phyloP scores from a whole-genome alignment of 2,329 filamentous ascomycete genomes.

The Apiospora kogelbergensis region DNA sequence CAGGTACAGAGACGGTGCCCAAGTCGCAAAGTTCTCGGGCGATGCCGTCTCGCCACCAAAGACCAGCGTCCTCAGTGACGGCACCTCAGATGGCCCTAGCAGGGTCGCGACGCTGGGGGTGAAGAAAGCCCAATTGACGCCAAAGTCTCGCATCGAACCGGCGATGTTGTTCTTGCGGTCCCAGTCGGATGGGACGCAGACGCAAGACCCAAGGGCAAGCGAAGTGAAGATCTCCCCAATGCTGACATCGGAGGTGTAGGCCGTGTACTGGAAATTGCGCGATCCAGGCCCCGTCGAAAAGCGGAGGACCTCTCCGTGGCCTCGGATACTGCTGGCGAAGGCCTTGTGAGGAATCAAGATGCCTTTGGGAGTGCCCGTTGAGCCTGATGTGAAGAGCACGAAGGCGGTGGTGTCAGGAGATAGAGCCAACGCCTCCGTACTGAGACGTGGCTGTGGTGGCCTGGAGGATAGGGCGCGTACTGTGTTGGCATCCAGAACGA shows the following conservation, averaged over 20 bases:
- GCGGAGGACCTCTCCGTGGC: neutral
- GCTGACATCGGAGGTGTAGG: constrained; percentile 8
- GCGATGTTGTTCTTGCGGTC: constrained; percentile 9
- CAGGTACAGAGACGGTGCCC: neutral
- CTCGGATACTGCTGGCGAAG: neutral
- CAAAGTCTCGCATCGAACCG: neutral
- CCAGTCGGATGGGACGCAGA: constrained; percentile 9
- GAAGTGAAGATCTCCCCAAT: constrained; percentile 8
- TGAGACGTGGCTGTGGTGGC: neutral
- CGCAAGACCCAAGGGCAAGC: neutral
- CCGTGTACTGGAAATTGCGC: constrained; percentile 4
- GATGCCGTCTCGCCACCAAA: neutral
- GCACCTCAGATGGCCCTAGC: constrained; percentile 1
- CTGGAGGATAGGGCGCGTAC: neutral
- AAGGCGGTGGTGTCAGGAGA: neutral
- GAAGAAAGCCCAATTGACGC: neutral
- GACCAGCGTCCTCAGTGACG: neutral
- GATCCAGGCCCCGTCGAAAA: neutral
- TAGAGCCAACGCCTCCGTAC: neutral
- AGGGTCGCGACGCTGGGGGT: constrained; percentile 6
- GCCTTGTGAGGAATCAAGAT: neutral
- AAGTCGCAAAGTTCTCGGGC: neutral
- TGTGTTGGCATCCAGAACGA: constrained; percentile 1
- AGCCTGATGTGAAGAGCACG: constrained; percentile 8
- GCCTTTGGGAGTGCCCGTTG: neutral